Evolutionary conservation across 2,329 filamentous ascomycete species (phyloP), one percentile per base, ranked within the genome.

Genomic region (Emergomyces orientalis): DNA sequence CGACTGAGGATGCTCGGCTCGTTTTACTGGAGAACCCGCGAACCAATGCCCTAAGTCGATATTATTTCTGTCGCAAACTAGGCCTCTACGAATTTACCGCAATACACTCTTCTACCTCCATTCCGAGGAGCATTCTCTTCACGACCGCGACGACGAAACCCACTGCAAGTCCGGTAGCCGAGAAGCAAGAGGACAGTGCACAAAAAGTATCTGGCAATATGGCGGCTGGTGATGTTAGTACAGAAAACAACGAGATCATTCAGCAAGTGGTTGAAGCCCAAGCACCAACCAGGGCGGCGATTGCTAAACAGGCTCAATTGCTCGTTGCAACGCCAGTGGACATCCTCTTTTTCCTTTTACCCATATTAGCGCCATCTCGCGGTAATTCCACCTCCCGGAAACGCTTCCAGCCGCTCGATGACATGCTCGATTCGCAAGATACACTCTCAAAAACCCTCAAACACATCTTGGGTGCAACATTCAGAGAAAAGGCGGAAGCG

Each of bases 281-380:
- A 37, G 25, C 32, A 14, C 9, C 39, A 54, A 30, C 63, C 30
- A 68, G 67, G 37, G 84, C 82, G 14, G 84, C 84, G 67, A 76
- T 90, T 30, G 82, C 86, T 41, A 86, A 86, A 69, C 82, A 81
- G 52, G 86, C 90, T 41, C 86, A 91, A 64, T 77, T 97, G n/a
- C 88, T 89, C 69, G 77, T 97, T 64, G 90, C 93, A 9, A 96
- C 94, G 1, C 84, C 86, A 1, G 80, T 96, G 62, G 94, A 99
- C 73, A 83, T 90, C 5, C 72, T 97, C 2, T 97, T 97, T 77
- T 80, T 97, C 59, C 72, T 96, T 3, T 79, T 97, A 1, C 89
- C 93, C 0, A 83, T 86, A 3, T 81, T 97, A 1, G 77, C 79
- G 1, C 74, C 84, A 47, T 69, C 76, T 17, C 11, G 30, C 9